Evolutionary conservation across 176 grass and related monocot species (phyloP).

Genomic region (Tillandsia fasciculata): DNA sequence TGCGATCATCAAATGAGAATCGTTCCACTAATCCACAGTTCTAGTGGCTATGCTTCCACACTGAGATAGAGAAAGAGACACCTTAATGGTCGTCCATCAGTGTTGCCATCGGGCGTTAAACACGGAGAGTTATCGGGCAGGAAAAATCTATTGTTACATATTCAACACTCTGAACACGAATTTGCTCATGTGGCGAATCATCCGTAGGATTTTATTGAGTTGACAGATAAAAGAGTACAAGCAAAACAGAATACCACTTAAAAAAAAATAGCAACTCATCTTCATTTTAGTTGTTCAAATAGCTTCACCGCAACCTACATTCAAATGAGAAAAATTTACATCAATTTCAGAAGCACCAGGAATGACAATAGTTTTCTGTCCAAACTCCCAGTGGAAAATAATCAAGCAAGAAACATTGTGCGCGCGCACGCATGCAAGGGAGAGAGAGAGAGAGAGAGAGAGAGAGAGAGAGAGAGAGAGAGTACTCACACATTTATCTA

Average conservation of each 20-base stretch:
- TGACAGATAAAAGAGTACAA: constrained; percentile 25
- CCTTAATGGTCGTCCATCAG: not conserved
- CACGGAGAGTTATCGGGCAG: not conserved
- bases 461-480: not conserved
- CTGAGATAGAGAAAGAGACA: too few relatives aligned
- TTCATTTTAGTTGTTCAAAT: constrained; percentile 62
- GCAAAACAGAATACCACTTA: constrained; percentile 5
- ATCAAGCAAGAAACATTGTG: constrained; percentile 11
- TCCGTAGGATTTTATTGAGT: not conserved
- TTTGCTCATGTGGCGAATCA: not conserved
- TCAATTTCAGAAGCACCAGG: not conserved
- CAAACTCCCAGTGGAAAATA: constrained; percentile 3
- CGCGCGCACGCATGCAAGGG: not conserved
- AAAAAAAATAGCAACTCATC: constrained; percentile 21
- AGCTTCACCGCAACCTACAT: constrained; percentile 79
- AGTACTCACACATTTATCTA: constrained; percentile 77
- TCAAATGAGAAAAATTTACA: constrained; percentile 4
- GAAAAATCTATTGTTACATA: not conserved
- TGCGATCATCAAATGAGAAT: too few relatives aligned
- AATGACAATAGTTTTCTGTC: not conserved
- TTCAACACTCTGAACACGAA: not conserved
- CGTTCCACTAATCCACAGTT: too few relatives aligned
- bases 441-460: constrained; percentile 2
- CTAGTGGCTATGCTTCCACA: too few relatives aligned
- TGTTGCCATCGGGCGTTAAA: not conserved